Evolutionary conservation across 768 basidiomycete genomes (phyloP).

Genomic region (Naematelia aurantialba): DNA sequence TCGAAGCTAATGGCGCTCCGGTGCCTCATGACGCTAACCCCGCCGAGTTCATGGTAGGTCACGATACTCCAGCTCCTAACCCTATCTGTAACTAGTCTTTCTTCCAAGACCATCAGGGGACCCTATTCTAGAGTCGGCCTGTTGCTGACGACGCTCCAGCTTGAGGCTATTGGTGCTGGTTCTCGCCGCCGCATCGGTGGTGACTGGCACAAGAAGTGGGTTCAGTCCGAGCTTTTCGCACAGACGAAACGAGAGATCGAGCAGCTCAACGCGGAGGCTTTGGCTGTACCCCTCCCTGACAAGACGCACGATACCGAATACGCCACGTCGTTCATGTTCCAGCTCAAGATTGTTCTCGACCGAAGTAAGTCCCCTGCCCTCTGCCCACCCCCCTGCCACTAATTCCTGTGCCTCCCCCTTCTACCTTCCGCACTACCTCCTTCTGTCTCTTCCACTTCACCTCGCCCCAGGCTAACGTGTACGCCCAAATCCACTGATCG

Average conservation of each 20-base stretch:
- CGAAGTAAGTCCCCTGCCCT: conserved; percentile 56
- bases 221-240: conserved; percentile 63
- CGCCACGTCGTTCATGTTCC: conserved; percentile 68
- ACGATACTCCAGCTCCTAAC: neutral
- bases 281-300: conserved; percentile 22
- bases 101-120: too few relatives aligned
- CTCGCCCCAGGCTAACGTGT: too few relatives aligned
- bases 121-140: too few relatives aligned
- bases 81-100: too few relatives aligned
- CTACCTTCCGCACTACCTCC: too few relatives aligned
- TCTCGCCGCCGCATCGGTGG: conserved; percentile 62
- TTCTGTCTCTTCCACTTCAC: too few relatives aligned
- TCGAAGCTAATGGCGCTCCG: conserved; percentile 65
- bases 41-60: conserved; percentile 58
- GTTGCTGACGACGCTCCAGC: conserved; percentile 12
- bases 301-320: conserved; percentile 30
- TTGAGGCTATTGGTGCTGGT: conserved; percentile 58
- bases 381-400: neutral
- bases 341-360: conserved; percentile 64
- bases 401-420: neutral
- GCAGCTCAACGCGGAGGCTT: conserved; percentile 51
- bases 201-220: conserved; percentile 86
- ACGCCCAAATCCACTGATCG: neutral
- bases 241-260: conserved; percentile 54
- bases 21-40: conserved; percentile 71